Evolutionary conservation across 208 protist species (phyloP), one percentile per base, ranked within the genome.

Genomic region (Zelonia costaricensis): DNA sequence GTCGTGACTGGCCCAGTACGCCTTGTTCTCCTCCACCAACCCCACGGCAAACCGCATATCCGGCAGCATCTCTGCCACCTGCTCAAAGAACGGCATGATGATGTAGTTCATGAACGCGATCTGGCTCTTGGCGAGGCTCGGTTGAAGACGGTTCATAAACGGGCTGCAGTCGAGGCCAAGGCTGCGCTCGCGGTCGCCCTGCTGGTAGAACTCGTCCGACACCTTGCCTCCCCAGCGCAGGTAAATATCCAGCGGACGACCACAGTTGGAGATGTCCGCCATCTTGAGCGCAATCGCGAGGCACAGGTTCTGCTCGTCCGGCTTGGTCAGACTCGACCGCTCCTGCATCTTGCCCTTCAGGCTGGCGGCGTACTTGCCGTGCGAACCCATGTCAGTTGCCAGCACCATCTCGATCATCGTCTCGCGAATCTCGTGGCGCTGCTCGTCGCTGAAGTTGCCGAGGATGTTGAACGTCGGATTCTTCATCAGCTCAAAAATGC

Each of bases 211-310:
- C 73, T 99, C 97, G 31, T 97, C 81, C 30, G 86, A 92, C 33
- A 98, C 78, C 42, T 88, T 87, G 13, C 71, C 59, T 52, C 91
- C 86, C 96, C 97, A 98, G 16, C 77, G 78, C 23, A 97, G 74
- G 65, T 91, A 97, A 18, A 97, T 78, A n/a, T 90, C 76, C 40
- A 83, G 66, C 2, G 88, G 85, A 10, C 96, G 86, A 3, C 91
- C 82, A 58, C 92, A 95, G 62, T 99, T 98, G 31, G 87, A 97
- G 40, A 98, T 94, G 68, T 99, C 97, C 20, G 96, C 92, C 78
- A 97, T 88, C 67, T 99, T 98, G 3, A 99, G 62, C 8, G 90
- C 79, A 18, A 98, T 91, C n/a, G 86, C 49, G 3, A 98, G 80
- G 13, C 93, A 79, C 3, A 98, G 65, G 25, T 82, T 59, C 46